Evolutionary conservation across 2,329 filamentous ascomycete genomes (phyloP).

Genomic region (Hypoxylon sp.): DNA sequence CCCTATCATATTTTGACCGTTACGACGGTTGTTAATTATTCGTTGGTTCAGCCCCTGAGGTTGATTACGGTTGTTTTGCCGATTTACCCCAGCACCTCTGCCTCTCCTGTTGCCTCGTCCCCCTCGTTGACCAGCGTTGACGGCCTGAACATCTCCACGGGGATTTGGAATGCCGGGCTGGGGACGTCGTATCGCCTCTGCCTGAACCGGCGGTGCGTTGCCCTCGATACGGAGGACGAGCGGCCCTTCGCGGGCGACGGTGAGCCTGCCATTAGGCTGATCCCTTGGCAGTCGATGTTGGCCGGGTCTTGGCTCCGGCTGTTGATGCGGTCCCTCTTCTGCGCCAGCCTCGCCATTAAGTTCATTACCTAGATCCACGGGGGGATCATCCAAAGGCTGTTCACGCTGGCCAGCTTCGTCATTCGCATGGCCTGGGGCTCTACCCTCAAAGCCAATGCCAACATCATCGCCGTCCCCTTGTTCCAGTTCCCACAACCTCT

Average conservation of each 20-base stretch:
- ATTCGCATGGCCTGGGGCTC: conserved; percentile 42
- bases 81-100: conserved; percentile 46
- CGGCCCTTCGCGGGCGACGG: conserved; percentile 70
- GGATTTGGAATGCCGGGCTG: conserved; percentile 43
- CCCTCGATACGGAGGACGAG: conserved; percentile 69
- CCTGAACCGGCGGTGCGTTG: conserved; percentile 51
- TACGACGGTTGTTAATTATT: conserved; percentile 44
- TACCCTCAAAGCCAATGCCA: conserved; percentile 61
- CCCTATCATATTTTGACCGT: conserved; percentile 45
- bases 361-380: conserved; percentile 53
- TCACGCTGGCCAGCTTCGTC: conserved; percentile 45
- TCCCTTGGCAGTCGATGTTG: conserved; percentile 49
- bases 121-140: conserved; percentile 52
- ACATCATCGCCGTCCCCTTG: conserved; percentile 78
- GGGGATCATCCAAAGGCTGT: conserved; percentile 43
- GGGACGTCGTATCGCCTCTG: conserved; percentile 48
- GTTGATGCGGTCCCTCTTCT: conserved; percentile 35
- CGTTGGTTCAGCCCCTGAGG: conserved; percentile 49
- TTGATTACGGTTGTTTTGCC: conserved; percentile 51
- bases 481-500: conserved; percentile 91
- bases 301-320: conserved; percentile 35
- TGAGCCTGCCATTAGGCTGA: conserved; percentile 55
- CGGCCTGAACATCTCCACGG: conserved; percentile 47
- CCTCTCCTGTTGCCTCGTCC: conserved; percentile 54
- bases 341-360: conserved; percentile 49